These are phyloP conservation scores for Cyberlindnera bimundalis DNA, from an alignment of 805 yeast species.

Conservation along the genomic window DNA sequence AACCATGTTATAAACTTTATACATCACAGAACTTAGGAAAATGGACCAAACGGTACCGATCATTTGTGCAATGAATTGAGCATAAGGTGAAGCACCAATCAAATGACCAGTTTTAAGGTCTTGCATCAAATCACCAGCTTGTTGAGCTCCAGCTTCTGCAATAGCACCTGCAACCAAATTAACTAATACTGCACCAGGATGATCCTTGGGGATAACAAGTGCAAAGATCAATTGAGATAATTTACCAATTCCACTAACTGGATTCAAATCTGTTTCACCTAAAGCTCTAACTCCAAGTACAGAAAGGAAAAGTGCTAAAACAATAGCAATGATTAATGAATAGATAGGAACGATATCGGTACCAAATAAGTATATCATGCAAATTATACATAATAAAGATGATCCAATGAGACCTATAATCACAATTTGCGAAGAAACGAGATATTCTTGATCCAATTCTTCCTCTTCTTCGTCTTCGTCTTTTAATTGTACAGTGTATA, in stretches of 20 bases:
- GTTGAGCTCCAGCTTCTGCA: constrained; percentile 98
- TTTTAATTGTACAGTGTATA: too few relatives aligned
- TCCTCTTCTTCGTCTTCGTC: not conserved
- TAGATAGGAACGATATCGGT: constrained; percentile 60
- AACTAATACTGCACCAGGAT: constrained; percentile 78
- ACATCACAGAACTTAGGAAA: constrained; percentile 74
- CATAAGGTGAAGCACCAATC: constrained; percentile 86
- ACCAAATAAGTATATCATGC: constrained; percentile 70
- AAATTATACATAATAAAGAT: constrained; percentile 59
- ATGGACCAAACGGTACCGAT: constrained; percentile 87
- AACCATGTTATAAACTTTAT: constrained; percentile 73
- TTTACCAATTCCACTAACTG: constrained; percentile 96
- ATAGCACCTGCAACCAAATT: constrained; percentile 94
- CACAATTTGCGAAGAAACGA: constrained; percentile 50
- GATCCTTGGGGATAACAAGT: constrained; percentile 63
- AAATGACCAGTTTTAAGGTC: constrained; percentile 93
- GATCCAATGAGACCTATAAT: constrained; percentile 62
- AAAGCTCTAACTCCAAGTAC: constrained; percentile 88
- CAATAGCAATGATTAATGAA: constrained; percentile 63
- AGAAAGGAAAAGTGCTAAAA: constrained; percentile 75
- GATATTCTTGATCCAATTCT: constrained; percentile 37
- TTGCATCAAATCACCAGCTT: constrained; percentile 97
- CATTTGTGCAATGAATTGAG: constrained; percentile 87
- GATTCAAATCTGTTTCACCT: constrained; percentile 96
- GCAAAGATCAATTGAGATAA: constrained; percentile 89